Evolutionary conservation across 2,329 filamentous ascomycete species (phyloP).

Genomic region (Botrytis porri): DNA sequence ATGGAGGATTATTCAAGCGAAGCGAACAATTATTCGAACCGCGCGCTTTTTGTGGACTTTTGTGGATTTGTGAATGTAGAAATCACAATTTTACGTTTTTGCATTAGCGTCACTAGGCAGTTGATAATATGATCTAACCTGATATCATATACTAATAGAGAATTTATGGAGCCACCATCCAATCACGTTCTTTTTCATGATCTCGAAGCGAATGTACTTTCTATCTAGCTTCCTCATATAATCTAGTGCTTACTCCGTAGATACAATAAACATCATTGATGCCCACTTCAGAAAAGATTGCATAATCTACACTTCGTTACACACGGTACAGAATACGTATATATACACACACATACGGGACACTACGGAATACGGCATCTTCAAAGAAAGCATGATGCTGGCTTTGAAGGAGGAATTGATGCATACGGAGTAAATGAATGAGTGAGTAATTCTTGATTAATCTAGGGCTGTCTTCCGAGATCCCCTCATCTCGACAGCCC

Average conservation of each 20-base stretch:
- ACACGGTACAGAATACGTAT: neutral
- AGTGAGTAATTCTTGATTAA: neutral
- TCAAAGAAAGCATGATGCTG: neutral
- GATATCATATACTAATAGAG: neutral
- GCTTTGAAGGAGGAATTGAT: neutral
- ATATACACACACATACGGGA: neutral
- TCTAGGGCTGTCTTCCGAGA: conserved; percentile 1
- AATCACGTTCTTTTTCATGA: neutral
- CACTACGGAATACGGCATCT: conserved; percentile 6
- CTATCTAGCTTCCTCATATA: neutral
- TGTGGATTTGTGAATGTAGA: neutral
- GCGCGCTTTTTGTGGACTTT: conserved; percentile 15
- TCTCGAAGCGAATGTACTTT: conserved; percentile 1
- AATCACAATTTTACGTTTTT: conserved; percentile 5
- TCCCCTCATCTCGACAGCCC: neutral
- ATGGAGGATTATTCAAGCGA: conserved; percentile 10
- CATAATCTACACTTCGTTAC: neutral
- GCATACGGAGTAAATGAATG: neutral
- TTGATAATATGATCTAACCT: neutral
- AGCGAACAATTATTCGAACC: conserved; percentile 11
- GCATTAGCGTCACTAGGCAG: conserved; percentile 1
- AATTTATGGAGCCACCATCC: neutral
- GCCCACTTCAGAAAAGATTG: neutral
- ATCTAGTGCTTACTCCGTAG: conserved; percentile 8
- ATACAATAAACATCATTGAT: neutral